Evolutionary conservation across 2,329 filamentous ascomycete genomes (phyloP), one percentile per base, ranked within the genome.

Genomic region (Simplicillium sp.): DNA sequence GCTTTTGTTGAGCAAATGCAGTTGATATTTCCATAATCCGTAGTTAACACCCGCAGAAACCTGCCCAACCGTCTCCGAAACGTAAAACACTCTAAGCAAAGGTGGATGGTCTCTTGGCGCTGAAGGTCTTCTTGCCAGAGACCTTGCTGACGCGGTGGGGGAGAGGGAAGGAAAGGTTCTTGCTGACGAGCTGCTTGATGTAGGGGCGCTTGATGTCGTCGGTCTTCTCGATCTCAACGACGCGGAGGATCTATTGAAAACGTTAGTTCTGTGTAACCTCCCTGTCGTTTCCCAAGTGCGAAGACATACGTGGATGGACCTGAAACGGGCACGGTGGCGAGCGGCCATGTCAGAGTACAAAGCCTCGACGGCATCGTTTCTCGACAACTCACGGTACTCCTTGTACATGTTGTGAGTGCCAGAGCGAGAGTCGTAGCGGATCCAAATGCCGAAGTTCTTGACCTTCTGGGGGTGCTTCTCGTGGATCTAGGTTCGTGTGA

Each of bases 371-470:
- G 92, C 92, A 57, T 92, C 90, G 63, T 84, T 86, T 71, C 92
- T 81, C 67, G 86, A 90, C 80, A 97, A 86, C 80, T 97, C 92
- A 68, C 92, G 87, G 85, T 96, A 97, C 84, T 98, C 92, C 84
- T 97, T 97, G 87, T 98, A 98, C 92, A 98, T 98, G 85, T 98
- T 98, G 88, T 98, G 92, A 62, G 92, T 98, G 61, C 92, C 92
- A 61, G 92, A 97, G 72, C 92, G 90, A 50, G 94, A 98, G 77
- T 98, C 90, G 78, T 98, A 98, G 68, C 94, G 89, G 75, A 98
- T 84, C 94, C 94, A 98, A 82, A 98, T 83, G 70, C 92, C 92
- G 69, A 98, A 97, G 86, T 96, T 98, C 88, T 98, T 98, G 81
- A 98, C 89, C 80, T 95, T 96, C 65, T 89, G 77, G 62, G 92